Evolutionary conservation across 768 basidiomycete species (phyloP), one percentile per base, ranked within the genome.

Genomic region (Ramaria rubella): DNA sequence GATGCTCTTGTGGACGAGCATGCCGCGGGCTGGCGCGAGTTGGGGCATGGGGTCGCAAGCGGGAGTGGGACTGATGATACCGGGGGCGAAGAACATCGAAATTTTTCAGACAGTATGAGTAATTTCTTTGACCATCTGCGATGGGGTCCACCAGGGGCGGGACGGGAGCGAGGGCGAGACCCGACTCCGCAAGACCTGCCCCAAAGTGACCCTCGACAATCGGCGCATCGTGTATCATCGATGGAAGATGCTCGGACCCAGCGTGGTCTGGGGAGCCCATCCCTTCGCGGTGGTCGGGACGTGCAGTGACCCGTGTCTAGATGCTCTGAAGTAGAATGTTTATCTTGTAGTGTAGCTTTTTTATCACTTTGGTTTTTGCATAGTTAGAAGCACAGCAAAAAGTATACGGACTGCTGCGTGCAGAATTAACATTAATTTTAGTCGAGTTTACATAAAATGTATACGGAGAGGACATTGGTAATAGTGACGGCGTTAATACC

Each of bases 121-220:
- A 31, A 34, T 8, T 51, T 51, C 34, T 51, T 51, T 30, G 49
- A 51, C 24, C 49, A 51, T 21, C 12, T 51, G 49, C 49, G 49
- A 36, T 34, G 49, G 49, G 31, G 31, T 8, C 17, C 30, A 31
- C 30, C 19, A 2, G 30, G 33, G 2, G 33, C 5, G 30, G 33
- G 33, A 19, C 30, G 49, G 9, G 49, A 51, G 29, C 30, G 49
- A 23, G 49, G 34, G 31, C 49, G 49, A 21, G 49, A 51, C 2
- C 31, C 21, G 14, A 12, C 11, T 21, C 7, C 2, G 33, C 4
- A 3, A 30, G 46, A 48, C 2, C 8, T 24, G 17, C 23, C 7
- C 1, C 46, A 48, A 30, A 48, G 12, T 11, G 3, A 17, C 12
- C 3, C 26, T 11, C 7, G 7, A 24, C 7, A 26, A 48, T 9